Base-by-base conservation (phyloP, 2,329 filamentous ascomycete species). In the Penicillium paneum region DNA sequence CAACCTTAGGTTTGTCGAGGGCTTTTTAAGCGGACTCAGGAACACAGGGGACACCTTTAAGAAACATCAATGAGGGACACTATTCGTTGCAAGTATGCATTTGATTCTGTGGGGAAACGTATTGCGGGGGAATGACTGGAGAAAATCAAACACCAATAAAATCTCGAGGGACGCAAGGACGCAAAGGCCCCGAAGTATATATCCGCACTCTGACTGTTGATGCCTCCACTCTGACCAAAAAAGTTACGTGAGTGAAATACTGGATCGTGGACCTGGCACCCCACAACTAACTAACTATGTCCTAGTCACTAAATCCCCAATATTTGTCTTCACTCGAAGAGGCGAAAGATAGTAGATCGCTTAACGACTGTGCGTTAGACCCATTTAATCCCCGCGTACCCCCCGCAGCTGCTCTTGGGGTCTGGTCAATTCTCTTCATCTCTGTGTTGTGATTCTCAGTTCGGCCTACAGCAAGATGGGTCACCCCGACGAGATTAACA, bases 401-500 rank as follows among this genome's bases (percentile, higher is more conserved):
- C 35, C 41, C 51, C 51, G 2, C 17, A 12, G 7, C 12, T 10
- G 17, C 4, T 3, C 10, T 12, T 26, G 15, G 34, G 2, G 17
- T 17, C 15, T 13, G 21, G 21, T 40, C 24, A 21, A 36, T 42
- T 29, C 19, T 47, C 40, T 21, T 47, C 34, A 35, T 52, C 36
- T 42, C 8, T n/a, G 28, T 42, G 21, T 8, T n/a, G 28, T 12
- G 17, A 31, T 31, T 42, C 42, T 34, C 17, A 12, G 10, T 39
- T 40, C n/a, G 29, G 17, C 19, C 17, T 52, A 12, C 8, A 39
- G 13, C 48, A 42, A 53, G 38, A 56, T 56, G 54, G 54, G 54
- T 39, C 54, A 53, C 49, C 54, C 49, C 21, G 54, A 56, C 8
- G 54, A 56, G 49, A 56, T 56, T 28, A 56, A 49, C 32, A 38